Evolutionary conservation across 176 grass and related monocot species (phyloP), one percentile per base, ranked within the genome.

Genomic region (Urochloa ruziziensis): DNA sequence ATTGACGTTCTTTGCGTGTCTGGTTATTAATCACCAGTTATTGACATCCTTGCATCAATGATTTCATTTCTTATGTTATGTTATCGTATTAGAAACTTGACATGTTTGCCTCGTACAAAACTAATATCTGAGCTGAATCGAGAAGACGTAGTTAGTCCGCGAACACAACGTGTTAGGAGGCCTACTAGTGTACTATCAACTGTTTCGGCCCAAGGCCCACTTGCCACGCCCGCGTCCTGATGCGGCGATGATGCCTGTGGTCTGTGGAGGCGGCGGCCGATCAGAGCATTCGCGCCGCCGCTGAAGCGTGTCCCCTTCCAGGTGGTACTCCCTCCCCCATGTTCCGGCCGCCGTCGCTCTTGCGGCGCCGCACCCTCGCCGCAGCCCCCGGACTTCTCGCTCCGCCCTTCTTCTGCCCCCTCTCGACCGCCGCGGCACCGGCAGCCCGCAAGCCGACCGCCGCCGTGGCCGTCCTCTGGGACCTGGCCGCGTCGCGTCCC

Each of bases 391-490:
- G 48, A 21, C 49, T 81, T 14, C 24, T 67, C 28, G 24, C 18
- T 18, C 44, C 49, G 3, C 30, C 1, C 18, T 16, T 63, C 1
- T 40, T 28, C 36, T 67, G 16, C 69, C 71, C 14, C 25, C 21
- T 65, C 32, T 62, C 42, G 34, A 65, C 78, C 58, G 30, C 44
- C 40, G 23, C 61, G 12, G 8, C 68, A 11, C 33, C 67, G 25
- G 77, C 80, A 64, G 32, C 27, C 27, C 86, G 64, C 68, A 70
- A 73, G 25, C 77, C 81, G 0, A 67, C 39, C 33, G 58, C 77
- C 86, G 39, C 47, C 14, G 78, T 94, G 7, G 82, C 59, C 73
- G 73, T 92, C 43, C 90, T 94, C 67, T 91, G 92, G 92, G 87
- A 94, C 64, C 87, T 94, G 3, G 58, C 79, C 23, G 72, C 85